Percentiles rank a stretch among this genome's conserved stretches.
These are phyloP conservation scores for Linum trigynum DNA, from an alignment of 345 rosid species.

Conservation along the genomic window DNA sequence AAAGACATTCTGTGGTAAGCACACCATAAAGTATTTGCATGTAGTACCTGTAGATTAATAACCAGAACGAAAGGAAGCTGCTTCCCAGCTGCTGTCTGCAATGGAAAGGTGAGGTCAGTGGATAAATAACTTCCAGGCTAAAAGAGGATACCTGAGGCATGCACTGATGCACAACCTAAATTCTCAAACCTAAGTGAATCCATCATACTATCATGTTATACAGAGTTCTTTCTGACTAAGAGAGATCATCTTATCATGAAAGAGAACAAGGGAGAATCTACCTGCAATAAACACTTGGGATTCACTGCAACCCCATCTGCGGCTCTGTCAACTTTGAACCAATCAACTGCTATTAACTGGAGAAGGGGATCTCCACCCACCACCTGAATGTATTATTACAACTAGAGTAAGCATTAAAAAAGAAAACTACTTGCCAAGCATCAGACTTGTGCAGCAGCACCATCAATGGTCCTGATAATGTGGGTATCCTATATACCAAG, in stretches of 20 bases:
- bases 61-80: conserved; percentile 82
- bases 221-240: too few species aligned
- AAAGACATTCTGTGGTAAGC: too few species aligned
- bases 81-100: conserved; percentile 85
- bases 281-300: conserved; percentile 86
- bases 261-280: conserved; percentile 14
- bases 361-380: conserved; percentile 91
- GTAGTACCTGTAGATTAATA: conserved; percentile 78
- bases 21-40: background rate
- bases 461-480: background rate
- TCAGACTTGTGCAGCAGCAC: background rate
- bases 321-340: conserved; percentile 72
- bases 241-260: background rate
- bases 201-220: too few species aligned
- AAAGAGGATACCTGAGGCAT: background rate
- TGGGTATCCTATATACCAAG: background rate
- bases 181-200: background rate
- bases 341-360: conserved; percentile 78
- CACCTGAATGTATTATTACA: conserved; percentile 34
- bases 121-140: conserved; percentile 1
- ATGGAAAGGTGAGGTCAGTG: conserved; percentile 10
- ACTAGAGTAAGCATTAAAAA: background rate
- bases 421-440: background rate
- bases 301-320: conserved; percentile 61
- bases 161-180: accelerated